Evolutionary conservation across 768 basidiomycete species (phyloP), one percentile per base, ranked within the genome.

Genomic region (Termitomyces sp.): DNA sequence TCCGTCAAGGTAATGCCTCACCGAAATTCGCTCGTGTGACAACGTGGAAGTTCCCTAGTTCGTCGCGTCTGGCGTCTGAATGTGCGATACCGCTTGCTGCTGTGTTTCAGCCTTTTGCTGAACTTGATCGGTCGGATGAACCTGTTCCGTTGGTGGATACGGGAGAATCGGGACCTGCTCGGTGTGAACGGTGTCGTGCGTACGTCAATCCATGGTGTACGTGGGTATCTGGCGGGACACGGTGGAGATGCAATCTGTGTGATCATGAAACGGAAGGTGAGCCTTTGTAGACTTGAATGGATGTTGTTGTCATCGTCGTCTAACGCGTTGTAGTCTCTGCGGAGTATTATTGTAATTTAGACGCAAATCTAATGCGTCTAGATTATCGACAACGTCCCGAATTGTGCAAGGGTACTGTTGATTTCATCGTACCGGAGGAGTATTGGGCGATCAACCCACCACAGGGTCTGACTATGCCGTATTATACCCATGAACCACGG

Each of bases 131-230:
- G 4, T 78, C 83, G 44, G 91, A 97, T 69, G 90, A 94, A 40
- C 78, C 84, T 0, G 71, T 98, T 12, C 92, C 94, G 0, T 60
- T 91, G 5, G 84, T 98, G 4, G 83, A 90, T 52, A 81, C 84
- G 31, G 86, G 86, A 5, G 75, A 76, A 23, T 66, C 68, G 1
- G 94, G 94, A 12, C 97, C 96, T 12, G 81, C 89, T 22, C 80
- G 97, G 31, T 99, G 97, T 63, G 81, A 77, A 42, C 76, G 81
- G 32, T 99, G 97, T 69, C 79, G 91, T 60, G 91, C 80, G 0
- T 99, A 98, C 68, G 77, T 99, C 62, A 98, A 98, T 65, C 89
- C 94, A 0, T 98, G 94, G 94, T 93, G 88, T 68, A 74, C 74
- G 23, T 99, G 92, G 85, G 72, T 81, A 18, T 80, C 88, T 9